Conservation (phyloP, 2,329 filamentous ascomycete genomes). For the Aaosphaeria pasadenensis region DNA sequence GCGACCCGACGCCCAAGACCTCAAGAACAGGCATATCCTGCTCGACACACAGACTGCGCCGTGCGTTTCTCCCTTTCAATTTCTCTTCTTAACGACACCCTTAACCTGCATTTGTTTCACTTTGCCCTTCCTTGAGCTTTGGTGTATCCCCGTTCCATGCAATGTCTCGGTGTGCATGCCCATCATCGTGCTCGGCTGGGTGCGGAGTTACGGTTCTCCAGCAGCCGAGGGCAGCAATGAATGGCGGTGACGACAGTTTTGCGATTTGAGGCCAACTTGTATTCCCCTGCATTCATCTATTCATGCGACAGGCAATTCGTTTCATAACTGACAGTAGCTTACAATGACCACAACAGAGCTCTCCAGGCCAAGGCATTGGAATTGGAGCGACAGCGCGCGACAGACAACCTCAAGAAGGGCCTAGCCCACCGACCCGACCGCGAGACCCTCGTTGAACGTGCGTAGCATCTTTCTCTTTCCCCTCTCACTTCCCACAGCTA, state of each 20-base stretch:
- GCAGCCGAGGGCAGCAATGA: too few relatives aligned
- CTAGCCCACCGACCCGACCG: constrained; percentile 64
- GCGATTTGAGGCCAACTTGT: too few relatives aligned
- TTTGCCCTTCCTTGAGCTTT: not conserved
- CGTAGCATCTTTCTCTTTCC: constrained; percentile 24
- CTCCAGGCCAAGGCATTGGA: constrained; percentile 62
- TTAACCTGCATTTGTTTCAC: not conserved
- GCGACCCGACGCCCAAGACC: constrained; percentile 54
- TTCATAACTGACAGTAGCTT: too few relatives aligned
- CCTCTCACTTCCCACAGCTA: not conserved
- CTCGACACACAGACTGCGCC: constrained; percentile 66
- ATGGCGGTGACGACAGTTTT: too few relatives aligned
- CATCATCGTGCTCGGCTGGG: too few relatives aligned
- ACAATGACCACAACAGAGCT: constrained; percentile 42
- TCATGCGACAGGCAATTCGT: too few relatives aligned
- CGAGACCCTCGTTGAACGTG: constrained; percentile 76
- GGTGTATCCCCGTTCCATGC: not conserved
- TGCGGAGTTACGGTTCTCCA: too few relatives aligned
- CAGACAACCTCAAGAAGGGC: constrained; percentile 63
- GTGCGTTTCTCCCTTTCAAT: constrained; percentile 40
- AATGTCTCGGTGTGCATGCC: too few relatives aligned
- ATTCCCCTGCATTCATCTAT: too few relatives aligned
- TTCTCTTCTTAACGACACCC: not conserved
- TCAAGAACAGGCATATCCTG: constrained; percentile 67
- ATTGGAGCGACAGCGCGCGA: constrained; percentile 62